A percentile compares a stretch with the other conserved stretches of the same genome.
These are phyloP conservation scores for Chlamydomonas incerta DNA, from an alignment of 139 green algal genomes.

Conservation along the genomic window DNA sequence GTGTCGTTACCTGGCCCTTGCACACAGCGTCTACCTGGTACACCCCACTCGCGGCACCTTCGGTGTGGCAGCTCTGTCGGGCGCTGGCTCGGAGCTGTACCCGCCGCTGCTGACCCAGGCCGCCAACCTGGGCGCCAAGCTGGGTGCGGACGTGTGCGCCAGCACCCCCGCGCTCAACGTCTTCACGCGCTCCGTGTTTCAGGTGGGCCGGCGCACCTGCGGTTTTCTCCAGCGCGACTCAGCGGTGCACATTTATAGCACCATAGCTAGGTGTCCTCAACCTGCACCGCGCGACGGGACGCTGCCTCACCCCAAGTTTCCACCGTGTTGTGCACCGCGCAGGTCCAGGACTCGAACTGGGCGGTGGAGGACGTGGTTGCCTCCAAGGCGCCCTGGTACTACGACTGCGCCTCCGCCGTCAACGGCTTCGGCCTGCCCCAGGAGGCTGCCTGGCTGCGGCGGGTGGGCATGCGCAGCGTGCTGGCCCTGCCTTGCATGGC, in stretches of 20 bases:
- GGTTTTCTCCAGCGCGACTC: too few species aligned
- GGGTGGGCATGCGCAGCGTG: slow-evolving; percentile 36
- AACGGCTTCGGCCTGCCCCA: slow-evolving; percentile 36
- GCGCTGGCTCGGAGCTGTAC: slow-evolving; percentile 25
- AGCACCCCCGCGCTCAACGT: slow-evolving; percentile 11
- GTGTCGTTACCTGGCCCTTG: too few species aligned
- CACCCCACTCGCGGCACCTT: slow-evolving; percentile 20
- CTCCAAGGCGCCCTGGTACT: slow-evolving; percentile 35
- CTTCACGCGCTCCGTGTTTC: slow-evolving; percentile 37
- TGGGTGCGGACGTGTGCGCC: not conserved
- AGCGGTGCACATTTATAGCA: too few species aligned
- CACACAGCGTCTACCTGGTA: slow-evolving; percentile 33
- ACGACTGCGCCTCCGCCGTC: slow-evolving; percentile 31
- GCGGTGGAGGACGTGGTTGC: slow-evolving; percentile 24
- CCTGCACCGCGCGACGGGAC: too few species aligned
- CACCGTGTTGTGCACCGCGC: too few species aligned
- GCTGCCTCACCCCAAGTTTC: not conserved
- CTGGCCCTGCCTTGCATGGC: slow-evolving; percentile 37
- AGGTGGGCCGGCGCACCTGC: too few species aligned
- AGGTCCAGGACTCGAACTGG: slow-evolving; percentile 40
- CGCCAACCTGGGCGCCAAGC: not conserved
- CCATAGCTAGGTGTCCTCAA: too few species aligned
- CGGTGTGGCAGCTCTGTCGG: not conserved
- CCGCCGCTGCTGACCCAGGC: slow-evolving; percentile 2
- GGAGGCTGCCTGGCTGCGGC: slow-evolving; percentile 31